A percentile compares a stretch with the other conserved stretches of the same genome.
Conservation (phyloP, 2,329 filamentous ascomycete genomes). For the Phaeoacremonium minimum region DNA sequence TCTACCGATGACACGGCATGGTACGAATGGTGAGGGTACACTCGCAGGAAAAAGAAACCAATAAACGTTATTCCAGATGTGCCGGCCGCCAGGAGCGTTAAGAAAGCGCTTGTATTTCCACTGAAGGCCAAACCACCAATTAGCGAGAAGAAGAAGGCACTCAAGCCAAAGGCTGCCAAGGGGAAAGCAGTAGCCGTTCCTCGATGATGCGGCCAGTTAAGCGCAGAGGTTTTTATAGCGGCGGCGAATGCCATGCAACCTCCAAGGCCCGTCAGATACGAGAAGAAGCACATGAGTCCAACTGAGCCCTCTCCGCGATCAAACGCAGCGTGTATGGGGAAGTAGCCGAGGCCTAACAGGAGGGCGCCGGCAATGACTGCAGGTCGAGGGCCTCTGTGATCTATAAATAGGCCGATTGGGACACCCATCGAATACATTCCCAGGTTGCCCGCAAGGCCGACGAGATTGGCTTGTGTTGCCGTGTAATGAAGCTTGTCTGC, state of each 20-base stretch:
- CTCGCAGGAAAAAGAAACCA: conserved; percentile 80
- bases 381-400: conserved; percentile 73
- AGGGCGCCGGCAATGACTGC: conserved; percentile 73
- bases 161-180: conserved; percentile 86
- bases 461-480: conserved; percentile 88
- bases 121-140: conserved; percentile 75
- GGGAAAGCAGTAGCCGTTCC: conserved; percentile 94
- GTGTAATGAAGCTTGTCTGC: conserved; percentile 81
- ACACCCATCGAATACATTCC: conserved; percentile 93
- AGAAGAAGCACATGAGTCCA: conserved; percentile 70
- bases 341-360: conserved; percentile 75
- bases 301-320: conserved; percentile 60
- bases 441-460: conserved; percentile 80
- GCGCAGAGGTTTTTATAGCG: conserved; percentile 78
- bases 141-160: conserved; percentile 92
- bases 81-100: conserved; percentile 75
- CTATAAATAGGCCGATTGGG: conserved; percentile 83
- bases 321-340: conserved; percentile 77
- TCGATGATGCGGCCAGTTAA: conserved; percentile 87
- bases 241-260: conserved; percentile 89
- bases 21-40: conserved; percentile 61
- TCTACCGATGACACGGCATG: conserved; percentile 45
- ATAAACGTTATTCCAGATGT: conserved; percentile 72
- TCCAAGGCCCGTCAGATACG: conserved; percentile 80
- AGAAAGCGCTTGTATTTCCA: conserved; percentile 75